Evolutionary conservation across 768 basidiomycete genomes (phyloP).

Genomic region (Russula earlei): DNA sequence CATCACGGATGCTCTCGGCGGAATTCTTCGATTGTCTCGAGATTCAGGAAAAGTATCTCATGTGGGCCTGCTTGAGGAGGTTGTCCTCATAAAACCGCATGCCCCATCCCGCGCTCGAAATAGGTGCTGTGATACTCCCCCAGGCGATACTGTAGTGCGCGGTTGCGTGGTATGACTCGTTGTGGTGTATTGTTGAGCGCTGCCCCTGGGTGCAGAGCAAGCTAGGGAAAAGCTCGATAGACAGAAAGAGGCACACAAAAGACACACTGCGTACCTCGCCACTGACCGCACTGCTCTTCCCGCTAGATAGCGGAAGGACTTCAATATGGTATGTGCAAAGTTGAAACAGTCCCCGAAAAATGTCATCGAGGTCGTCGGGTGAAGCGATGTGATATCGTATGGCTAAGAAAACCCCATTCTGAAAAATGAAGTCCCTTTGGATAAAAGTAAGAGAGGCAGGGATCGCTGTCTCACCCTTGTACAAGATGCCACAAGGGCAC

Average conservation of each 20-base stretch:
- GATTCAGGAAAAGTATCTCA: not conserved
- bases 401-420: constrained; percentile 48
- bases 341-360: constrained; percentile 51
- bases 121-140: constrained; percentile 56
- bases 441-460: too few relatives aligned
- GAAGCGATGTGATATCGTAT: constrained; percentile 52
- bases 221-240: constrained; percentile 29
- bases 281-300: constrained; percentile 66
- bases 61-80: not conserved
- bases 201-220: constrained; percentile 54
- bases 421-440: not conserved
- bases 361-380: constrained; percentile 49
- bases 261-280: constrained; percentile 47
- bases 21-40: not conserved
- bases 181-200: constrained; percentile 27
- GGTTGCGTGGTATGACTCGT: constrained; percentile 39
- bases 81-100: constrained; percentile 42
- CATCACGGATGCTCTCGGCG: not conserved
- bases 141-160: constrained; percentile 62
- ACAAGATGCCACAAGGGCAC: constrained; percentile 51
- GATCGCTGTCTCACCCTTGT: constrained; percentile 33
- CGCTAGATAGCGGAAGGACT: constrained; percentile 60
- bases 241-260: not conserved
- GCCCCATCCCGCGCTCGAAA: constrained; percentile 65
- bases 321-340: constrained; percentile 63